Evolutionary conservation across 768 basidiomycete species (phyloP), one percentile per base, ranked within the genome.

Genomic region (Asterophora lycoperdoides): DNA sequence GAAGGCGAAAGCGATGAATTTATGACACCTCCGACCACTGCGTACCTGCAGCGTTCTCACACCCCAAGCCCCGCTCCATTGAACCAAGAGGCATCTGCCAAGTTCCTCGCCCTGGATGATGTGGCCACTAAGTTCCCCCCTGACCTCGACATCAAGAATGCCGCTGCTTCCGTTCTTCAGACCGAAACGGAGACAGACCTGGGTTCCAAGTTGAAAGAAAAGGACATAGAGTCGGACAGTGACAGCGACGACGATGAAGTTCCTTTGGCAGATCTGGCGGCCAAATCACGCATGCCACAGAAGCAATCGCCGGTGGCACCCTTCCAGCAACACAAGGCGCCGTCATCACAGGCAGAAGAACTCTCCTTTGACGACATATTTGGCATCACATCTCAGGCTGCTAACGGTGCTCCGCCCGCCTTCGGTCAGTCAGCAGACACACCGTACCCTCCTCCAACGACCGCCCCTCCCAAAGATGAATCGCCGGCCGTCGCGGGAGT

Each of bases 331-430:
- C 44, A 32, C 1, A 51, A n/a, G n/a, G n/a, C 40, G 15, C 42
- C 42, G 14, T 33, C 28, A 34, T 8, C 28, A 34, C 9, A 40
- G 15, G 15, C 56, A 19, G 42, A 43, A 18, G 48, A 41, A 30
- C 23, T 49, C 41, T 28, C 76, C 7, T 83, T 84, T 50, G 81
- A 84, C 49, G 80, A 83, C 54, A 70, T 82, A 15, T 81, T 83
- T 60, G 79, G 77, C 41, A 62, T 66, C 20, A 52, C 64, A 17
- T 5, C 18, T 8, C 35, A 33, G 50, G 23, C 29, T 26, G 42
- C 28, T 26, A 33, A 15, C 13, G 37, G 18, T 29, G n/a, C 18
- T 35, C 4, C 29, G 5, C 8, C 45, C 7, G 34, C 40, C 15
- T 13, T 36, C 11, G 23, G n/a, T 41, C 53, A 68, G 58, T 57